Percentiles rank a stretch among this genome's conserved stretches.
Conservation (phyloP, 2,329 filamentous ascomycete species). For the Aureobasidium namibiae region DNA sequence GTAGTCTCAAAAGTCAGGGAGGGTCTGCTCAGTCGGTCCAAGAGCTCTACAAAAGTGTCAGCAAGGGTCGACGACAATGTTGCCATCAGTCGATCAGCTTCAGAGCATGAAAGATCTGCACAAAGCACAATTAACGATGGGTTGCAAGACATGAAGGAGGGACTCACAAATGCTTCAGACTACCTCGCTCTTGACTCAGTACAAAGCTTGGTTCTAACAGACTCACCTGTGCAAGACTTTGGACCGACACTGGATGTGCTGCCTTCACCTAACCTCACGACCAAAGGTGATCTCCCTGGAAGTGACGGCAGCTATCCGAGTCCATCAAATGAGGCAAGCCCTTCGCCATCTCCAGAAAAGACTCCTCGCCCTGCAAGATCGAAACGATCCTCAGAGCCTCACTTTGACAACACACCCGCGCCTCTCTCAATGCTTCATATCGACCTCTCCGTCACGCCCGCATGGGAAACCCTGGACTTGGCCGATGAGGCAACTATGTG, state of each 20-base stretch:
- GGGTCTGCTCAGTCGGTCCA: conserved; percentile 23
- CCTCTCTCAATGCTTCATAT: background rate
- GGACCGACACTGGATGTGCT: background rate
- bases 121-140: background rate
- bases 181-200: background rate
- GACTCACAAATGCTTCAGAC: background rate
- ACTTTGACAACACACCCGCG: too few relatives aligned
- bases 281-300: background rate
- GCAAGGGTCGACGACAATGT: conserved; percentile 6
- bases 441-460: background rate
- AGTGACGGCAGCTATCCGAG: conserved; percentile 2
- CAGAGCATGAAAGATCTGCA: background rate
- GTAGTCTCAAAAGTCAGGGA: conserved; percentile 28
- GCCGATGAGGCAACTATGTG: background rate
- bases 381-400: background rate
- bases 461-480: background rate
- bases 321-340: background rate
- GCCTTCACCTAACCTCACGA: background rate
- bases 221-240: background rate
- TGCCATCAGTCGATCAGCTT: background rate
- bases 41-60: conserved; percentile 17
- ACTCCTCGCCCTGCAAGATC: background rate
- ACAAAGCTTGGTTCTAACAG: background rate
- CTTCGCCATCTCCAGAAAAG: conserved; percentile 10
- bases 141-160: background rate